Base-by-base conservation (phyloP, 176 grass and related monocot genomes). In the Pontederia crassipes region DNA sequence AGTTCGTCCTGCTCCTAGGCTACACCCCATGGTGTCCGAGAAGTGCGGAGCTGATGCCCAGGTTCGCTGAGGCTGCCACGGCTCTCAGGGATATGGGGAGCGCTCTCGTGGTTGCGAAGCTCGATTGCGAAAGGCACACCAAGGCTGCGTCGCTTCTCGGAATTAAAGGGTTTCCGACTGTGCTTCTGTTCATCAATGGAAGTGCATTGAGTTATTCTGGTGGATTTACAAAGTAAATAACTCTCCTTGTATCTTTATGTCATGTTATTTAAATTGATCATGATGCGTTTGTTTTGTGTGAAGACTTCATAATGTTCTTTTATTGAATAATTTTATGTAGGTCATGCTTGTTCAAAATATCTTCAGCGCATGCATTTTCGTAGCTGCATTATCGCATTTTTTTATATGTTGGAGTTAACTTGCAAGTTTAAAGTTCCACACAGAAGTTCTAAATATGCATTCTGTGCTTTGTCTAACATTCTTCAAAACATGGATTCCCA, bases 21-120 rank as follows among this genome's bases (percentile, higher is more conserved):
- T 97, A 91, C 64, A 79, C 93, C 27, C 93, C 93, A 28, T 97
- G 93, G 87, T 89, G 82, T 75, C 81, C 75, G 69, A 89, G 79
- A 66, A 97, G 92, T 58, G 92, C 92, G 47, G 46, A 81, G 78
- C 76, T 97, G 78, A 97, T 97, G 92, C 92, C 92, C 10, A 79
- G 79, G 3, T 91, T 97, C 61, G 87, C 92, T 6, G 86, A 97
- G 84, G 92, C 92, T 8, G 87, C 92, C 11, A 75, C 81, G 35
- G 76, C 64, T 58, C 81, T 97, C 51, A 83, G 84, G 47, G 84
- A 86, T 28, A 92, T 88, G 81, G 84, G 87, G 45, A 88, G 81
- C 72, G 46, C 53, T 70, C 78, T 92, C 56, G 62, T 81, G 3
- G 78, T 98, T 79, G 84, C 84, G 46, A 98, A 98, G 79, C 79